phyloP scores from a whole-genome alignment of 805 yeast species.

The Kodamaea nitidulidarum region DNA sequence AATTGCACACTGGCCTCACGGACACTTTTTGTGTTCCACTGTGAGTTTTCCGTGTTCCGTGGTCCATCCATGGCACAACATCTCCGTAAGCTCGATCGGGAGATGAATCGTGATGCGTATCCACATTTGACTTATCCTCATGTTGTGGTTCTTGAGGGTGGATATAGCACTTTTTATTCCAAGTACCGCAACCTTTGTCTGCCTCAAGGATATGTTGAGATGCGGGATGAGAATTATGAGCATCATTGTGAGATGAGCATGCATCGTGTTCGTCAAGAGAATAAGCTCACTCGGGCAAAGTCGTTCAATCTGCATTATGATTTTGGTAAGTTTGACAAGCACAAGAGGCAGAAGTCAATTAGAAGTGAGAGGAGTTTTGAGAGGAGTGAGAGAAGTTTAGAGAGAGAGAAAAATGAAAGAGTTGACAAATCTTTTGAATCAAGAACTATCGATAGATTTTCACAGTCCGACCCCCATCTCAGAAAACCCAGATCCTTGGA shows the following conservation, averaged over 20 bases:
- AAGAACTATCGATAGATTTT: too few relatives aligned
- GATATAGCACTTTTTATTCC: slow-evolving; percentile 76
- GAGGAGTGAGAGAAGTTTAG: background rate
- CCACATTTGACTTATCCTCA: slow-evolving; percentile 87
- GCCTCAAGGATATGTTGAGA: slow-evolving; percentile 79
- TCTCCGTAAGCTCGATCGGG: slow-evolving; percentile 78
- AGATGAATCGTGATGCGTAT: slow-evolving; percentile 64
- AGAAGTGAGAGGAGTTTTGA: slow-evolving; percentile 5
- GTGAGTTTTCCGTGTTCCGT: slow-evolving; percentile 88
- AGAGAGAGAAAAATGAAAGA: background rate
- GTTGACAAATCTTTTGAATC: background rate
- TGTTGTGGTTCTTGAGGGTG: slow-evolving; percentile 84
- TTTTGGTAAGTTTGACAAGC: slow-evolving; percentile 21
- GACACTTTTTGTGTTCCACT: slow-evolving; percentile 78
- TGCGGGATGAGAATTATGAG: slow-evolving; percentile 51
- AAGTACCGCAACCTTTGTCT: slow-evolving; percentile 54
- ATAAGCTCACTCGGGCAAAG: slow-evolving; percentile 39
- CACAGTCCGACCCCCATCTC: too few relatives aligned
- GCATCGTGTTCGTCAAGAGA: slow-evolving; percentile 42
- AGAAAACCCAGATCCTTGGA: too few relatives aligned
- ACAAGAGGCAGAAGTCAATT: slow-evolving; percentile 29
- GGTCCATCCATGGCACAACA: slow-evolving; percentile 94
- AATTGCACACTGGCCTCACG: background rate
- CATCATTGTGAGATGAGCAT: slow-evolving; percentile 43
- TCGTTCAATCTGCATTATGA: slow-evolving; percentile 20